These are phyloP conservation scores for Mucor mucedo DNA, from an alignment of 371 early-diverging fungal species.

Conservation along the genomic window DNA sequence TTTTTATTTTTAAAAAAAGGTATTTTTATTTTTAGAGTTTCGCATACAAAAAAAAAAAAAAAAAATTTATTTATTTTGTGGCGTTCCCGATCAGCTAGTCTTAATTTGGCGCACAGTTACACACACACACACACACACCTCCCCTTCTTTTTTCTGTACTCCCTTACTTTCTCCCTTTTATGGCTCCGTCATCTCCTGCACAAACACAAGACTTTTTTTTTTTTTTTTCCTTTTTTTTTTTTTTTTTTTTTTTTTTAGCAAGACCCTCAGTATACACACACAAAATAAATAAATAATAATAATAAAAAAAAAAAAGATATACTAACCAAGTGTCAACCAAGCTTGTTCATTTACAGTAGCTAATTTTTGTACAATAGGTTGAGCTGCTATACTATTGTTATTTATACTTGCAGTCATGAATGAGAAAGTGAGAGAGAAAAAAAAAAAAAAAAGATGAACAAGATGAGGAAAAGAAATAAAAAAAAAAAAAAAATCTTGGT, in stretches of 20 bases:
- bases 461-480: slow-evolving; percentile 17
- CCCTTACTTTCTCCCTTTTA: slow-evolving; percentile 15
- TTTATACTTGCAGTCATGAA: slow-evolving; percentile 3
- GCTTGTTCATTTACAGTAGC: slow-evolving; percentile 74
- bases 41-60: too few relatives aligned
- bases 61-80: too few relatives aligned
- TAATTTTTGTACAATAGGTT: slow-evolving; percentile 62
- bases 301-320: slow-evolving; percentile 12
- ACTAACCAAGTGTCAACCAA: slow-evolving; percentile 77
- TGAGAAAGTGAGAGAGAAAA: slow-evolving; percentile 1
- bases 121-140: slow-evolving; percentile 7
- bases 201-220: slow-evolving; percentile 10
- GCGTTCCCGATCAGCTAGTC: slow-evolving; percentile 3
- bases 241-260: slow-evolving; percentile 5
- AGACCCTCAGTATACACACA: neutral
- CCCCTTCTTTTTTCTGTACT: slow-evolving; percentile 9
- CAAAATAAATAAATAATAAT: neutral
- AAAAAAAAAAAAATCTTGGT: slow-evolving; percentile 8
- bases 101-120: slow-evolving; percentile 13
- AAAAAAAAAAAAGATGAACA: slow-evolving; percentile 17
- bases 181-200: slow-evolving; percentile 23
- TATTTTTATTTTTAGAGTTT: too few relatives aligned
- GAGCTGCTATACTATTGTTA: slow-evolving; percentile 12
- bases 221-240: slow-evolving; percentile 2
- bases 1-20: too few relatives aligned